phyloP scores from a whole-genome alignment of 2,329 filamentous ascomycete genomes.

The Exophiala sideris region DNA sequence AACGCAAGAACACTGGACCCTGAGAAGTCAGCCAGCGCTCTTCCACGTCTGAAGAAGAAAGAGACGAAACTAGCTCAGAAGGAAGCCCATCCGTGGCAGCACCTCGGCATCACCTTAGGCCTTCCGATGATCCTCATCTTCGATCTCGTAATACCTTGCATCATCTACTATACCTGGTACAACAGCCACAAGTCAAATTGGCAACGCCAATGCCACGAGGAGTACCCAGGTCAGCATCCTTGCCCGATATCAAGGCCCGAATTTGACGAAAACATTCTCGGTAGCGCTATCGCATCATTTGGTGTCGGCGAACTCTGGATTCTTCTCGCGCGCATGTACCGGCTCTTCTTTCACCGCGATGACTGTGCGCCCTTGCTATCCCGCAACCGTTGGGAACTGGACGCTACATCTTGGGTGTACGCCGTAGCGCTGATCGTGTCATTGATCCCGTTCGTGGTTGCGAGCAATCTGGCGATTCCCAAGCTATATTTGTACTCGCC shows the following conservation, averaged over 20 bases:
- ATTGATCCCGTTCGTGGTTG: constrained; percentile 19
- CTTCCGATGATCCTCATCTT: constrained; percentile 15
- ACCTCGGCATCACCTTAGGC: constrained; percentile 15
- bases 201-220: constrained; percentile 9
- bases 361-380: constrained; percentile 15
- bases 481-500: constrained; percentile 18
- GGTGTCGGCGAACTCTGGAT: constrained; percentile 18
- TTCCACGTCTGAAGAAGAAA: constrained; percentile 15
- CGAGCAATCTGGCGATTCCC: constrained; percentile 7
- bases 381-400: constrained; percentile 13
- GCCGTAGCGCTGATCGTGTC: constrained; percentile 16
- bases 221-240: neutral
- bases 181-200: constrained; percentile 8
- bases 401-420: constrained; percentile 20
- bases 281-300: constrained; percentile 24
- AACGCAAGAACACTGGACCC: neutral
- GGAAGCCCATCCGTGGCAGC: constrained; percentile 16
- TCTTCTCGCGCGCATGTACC: constrained; percentile 13
- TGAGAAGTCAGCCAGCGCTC: neutral
- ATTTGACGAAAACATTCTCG: constrained; percentile 18
- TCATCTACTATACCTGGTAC: constrained; percentile 22
- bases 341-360: constrained; percentile 6
- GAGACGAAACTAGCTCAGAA: constrained; percentile 18
- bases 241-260: constrained; percentile 13
- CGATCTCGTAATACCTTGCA: constrained; percentile 19